Conservation (phyloP, 2,329 filamentous ascomycete species). For the Trichoderma polysporum region DNA sequence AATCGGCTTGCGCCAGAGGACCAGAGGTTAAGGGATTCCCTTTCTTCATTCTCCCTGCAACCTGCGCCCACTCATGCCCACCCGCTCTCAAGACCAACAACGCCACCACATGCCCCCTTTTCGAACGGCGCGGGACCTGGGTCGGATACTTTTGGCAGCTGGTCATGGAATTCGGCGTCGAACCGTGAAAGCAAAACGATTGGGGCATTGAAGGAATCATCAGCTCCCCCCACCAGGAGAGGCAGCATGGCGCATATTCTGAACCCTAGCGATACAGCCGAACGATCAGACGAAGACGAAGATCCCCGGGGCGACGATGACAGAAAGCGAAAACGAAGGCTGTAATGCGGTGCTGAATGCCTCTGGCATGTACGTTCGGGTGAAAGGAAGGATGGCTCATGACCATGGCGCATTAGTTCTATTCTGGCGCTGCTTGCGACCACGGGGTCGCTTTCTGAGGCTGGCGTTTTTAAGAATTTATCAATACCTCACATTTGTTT, state of each 20-base stretch:
- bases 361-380: not conserved
- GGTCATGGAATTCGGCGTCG: conserved; percentile 55
- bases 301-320: conserved; percentile 57
- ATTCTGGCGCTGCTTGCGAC: conserved; percentile 13
- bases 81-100: conserved; percentile 53
- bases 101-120: conserved; percentile 48
- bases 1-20: conserved; percentile 51
- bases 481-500: not conserved
- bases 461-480: conserved; percentile 12
- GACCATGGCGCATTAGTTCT: conserved; percentile 7
- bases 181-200: conserved; percentile 52
- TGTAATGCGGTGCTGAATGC: conserved; percentile 33
- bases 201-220: conserved; percentile 52
- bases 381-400: not conserved
- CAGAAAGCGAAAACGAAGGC: conserved; percentile 61
- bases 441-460: not conserved
- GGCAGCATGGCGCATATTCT: conserved; percentile 64
- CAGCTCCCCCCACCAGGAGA: conserved; percentile 55
- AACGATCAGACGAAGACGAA: conserved; percentile 57
- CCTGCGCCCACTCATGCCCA: conserved; percentile 39
- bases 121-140: conserved; percentile 40
- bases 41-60: conserved; percentile 55
- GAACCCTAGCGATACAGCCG: conserved; percentile 58
- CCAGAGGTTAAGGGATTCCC: conserved; percentile 56
- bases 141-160: conserved; percentile 51